phyloP scores from a whole-genome alignment of 129 eudicot genomes.

The Lonicera japonica region DNA sequence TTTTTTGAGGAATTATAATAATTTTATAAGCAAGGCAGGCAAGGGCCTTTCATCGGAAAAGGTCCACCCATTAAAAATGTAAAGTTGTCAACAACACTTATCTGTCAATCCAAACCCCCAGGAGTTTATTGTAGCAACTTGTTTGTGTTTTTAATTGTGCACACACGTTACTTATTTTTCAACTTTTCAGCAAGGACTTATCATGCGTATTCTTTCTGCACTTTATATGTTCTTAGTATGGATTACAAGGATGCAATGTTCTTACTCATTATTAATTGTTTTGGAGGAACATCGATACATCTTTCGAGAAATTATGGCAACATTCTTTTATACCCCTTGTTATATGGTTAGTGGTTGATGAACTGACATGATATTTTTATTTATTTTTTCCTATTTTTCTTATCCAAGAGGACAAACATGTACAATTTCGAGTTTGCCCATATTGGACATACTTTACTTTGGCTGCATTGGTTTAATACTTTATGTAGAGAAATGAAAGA shows the following conservation, averaged over 20 bases:
- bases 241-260: too few species aligned
- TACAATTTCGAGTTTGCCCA: too few species aligned
- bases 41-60: neutral
- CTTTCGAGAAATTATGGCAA: too few species aligned
- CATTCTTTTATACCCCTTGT: too few species aligned
- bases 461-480: constrained; percentile 5
- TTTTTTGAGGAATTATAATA: neutral
- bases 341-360: too few species aligned
- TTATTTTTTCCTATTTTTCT: too few species aligned
- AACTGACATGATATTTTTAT: too few species aligned
- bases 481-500: constrained; percentile 2
- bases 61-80: neutral
- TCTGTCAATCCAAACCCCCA: constrained; percentile 1
- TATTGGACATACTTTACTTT: too few species aligned
- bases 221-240: neutral
- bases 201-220: neutral
- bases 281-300: too few species aligned
- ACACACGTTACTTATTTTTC: neutral
- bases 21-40: neutral
- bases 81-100: neutral
- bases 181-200: neutral
- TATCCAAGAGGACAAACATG: too few species aligned
- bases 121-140: constrained; percentile 1
- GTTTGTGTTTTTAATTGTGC: neutral
- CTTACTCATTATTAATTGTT: too few species aligned